Evolutionary conservation across 441 rosid species (phyloP), one percentile per base, ranked within the genome.

Genomic region (Populus hybrid): DNA sequence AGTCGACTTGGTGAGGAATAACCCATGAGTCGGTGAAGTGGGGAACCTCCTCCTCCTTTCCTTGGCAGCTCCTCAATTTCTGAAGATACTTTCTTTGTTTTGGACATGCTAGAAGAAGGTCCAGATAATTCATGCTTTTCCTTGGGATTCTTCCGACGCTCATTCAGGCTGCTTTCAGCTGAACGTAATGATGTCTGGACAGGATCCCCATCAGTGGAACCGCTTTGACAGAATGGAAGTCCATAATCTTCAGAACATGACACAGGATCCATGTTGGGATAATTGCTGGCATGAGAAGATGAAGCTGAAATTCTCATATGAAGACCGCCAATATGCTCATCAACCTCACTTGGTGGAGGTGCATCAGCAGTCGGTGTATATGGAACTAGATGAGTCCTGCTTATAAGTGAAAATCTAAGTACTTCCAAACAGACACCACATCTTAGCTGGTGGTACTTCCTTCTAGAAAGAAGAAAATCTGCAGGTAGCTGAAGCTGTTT

Each of bases 11-110:
- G 84, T 8, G 99, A 91, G 80, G 88, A 82, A 83, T 93, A 97
- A 71, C 99, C 98, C 98, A 95, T 90, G 64, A 97, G 89, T 71
- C 78, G 83, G 84, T 97, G 99, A 79, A 97, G 97, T 2, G 91
- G 93, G 8, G 90, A 91, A 74, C 88, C 84, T 76, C 83, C 83
- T 74, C 30, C 4, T 30, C 32, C 32, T 30, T 84, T 83, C 69
- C 83, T 83, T 72, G 81, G 78, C 59, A 80, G 54, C 79, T 87
- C 89, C 80, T 88, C 85, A 40, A 69, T 82, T 79, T 86, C 93
- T 35, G 90, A 81, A 75, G 84, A 73, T 36, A 61, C 76, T 59
- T 70, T 86, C 74, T 85, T 85, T 3, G 86, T 40, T 57, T 70
- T 70, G 80, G 85, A 81, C 46, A 16, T 21, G 24, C 72, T 73